Conservation (phyloP, 225 moss, liverwort and hornwort species). For the Sphagnum contortum region DNA sequence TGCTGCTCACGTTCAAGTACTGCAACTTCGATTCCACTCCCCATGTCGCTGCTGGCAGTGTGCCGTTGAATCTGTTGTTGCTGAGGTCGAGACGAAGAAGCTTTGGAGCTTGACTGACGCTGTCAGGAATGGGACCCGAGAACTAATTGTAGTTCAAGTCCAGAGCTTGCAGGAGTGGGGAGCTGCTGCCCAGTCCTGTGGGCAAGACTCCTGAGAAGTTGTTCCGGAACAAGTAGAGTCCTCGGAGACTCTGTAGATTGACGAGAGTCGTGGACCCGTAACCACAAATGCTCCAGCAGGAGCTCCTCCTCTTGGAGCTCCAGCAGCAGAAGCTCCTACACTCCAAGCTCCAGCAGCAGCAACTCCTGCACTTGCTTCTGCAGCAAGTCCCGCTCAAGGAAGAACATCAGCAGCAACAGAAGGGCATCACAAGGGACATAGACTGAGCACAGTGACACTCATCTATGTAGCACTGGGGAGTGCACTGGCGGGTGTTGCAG, state of each 20-base stretch:
- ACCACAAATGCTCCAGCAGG: no score
- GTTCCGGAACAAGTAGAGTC: constrained; percentile 52
- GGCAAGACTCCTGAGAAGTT: constrained; percentile 47
- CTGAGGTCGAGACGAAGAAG: constrained; percentile 45
- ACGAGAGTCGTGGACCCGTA: constrained; percentile 8
- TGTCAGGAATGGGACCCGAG: constrained; percentile 34
- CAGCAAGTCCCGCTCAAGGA: background rate
- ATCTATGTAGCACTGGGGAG: constrained; percentile 37
- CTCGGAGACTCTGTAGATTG: constrained; percentile 18
- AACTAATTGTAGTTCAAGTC: constrained; percentile 47
- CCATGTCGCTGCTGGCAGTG: constrained; percentile 38
- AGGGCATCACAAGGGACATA: constrained; percentile 28
- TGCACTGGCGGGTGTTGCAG: constrained; percentile 49
- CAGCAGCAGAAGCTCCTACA: no score
- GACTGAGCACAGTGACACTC: constrained; percentile 25
- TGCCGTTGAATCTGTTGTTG: constrained; percentile 41
- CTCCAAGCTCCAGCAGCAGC: no score
- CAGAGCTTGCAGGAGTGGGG: constrained; percentile 47
- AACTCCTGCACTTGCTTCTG: constrained; percentile 3
- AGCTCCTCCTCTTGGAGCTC: constrained; percentile 2
- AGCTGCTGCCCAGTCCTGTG: constrained; percentile 31
- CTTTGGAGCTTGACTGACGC: constrained; percentile 13
- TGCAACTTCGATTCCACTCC: constrained; percentile 6
- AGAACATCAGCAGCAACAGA: background rate
- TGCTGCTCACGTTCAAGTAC: constrained; percentile 25